These are phyloP conservation scores for Grigorovia jiainica DNA, from an alignment of 805 yeast genomes.

Conservation along the genomic window DNA sequence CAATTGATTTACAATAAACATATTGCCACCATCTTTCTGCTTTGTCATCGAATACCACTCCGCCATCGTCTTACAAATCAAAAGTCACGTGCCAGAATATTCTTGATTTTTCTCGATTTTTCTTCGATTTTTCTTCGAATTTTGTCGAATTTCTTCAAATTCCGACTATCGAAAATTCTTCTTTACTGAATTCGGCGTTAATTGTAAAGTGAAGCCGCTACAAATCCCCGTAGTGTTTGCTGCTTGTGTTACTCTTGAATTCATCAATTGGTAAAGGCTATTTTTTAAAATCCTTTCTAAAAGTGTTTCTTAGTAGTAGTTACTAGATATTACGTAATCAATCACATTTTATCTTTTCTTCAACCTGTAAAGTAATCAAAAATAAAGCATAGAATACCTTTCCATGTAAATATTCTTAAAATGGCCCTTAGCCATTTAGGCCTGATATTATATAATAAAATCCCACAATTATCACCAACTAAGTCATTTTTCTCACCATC, in stretches of 20 bases:
- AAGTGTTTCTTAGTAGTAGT: too few relatives aligned
- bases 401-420: slow-evolving; percentile 46
- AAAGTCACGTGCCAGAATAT: neutral
- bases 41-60: neutral
- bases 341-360: neutral
- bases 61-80: neutral
- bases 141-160: neutral
- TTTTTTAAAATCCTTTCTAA: too few relatives aligned
- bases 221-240: too few relatives aligned
- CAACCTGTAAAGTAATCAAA: slow-evolving; percentile 37
- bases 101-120: neutral
- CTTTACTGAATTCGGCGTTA: too few relatives aligned
- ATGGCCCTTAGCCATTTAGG: slow-evolving; percentile 43
- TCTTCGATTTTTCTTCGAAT: neutral
- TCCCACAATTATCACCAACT: slow-evolving; percentile 61
- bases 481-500: slow-evolving; percentile 67
- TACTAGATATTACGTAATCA: too few relatives aligned
- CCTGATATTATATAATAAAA: slow-evolving; percentile 41
- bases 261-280: too few relatives aligned
- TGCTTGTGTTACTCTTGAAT: too few relatives aligned
- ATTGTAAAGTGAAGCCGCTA: too few relatives aligned
- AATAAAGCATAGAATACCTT: slow-evolving; percentile 49
- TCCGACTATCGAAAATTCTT: neutral
- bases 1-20: neutral
- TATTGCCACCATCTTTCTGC: neutral